Base-by-base conservation (phyloP, 495 filamentous ascomycete genomes). In the Pseudotulostoma volvatum region DNA sequence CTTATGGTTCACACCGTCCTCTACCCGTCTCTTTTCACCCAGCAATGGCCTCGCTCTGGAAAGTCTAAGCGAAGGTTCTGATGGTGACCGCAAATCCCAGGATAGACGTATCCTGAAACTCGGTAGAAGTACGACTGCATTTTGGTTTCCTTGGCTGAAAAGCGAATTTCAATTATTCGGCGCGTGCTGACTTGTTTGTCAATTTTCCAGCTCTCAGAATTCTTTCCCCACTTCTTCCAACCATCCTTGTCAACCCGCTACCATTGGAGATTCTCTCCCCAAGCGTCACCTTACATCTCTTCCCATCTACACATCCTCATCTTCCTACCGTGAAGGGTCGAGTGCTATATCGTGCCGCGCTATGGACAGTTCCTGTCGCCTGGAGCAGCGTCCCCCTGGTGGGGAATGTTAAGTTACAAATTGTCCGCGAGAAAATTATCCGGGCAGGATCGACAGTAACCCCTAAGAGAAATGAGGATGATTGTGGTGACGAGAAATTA, bases 251-350 rank as follows among this genome's bases (percentile, higher is more conserved):
- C 47, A 79, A 86, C 7, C 70, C 72, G 0, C 71, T 95, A 1
- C 90, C 90, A 1, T 74, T 77, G 34, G 75, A 83, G 33, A 81
- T 97, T 48, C 81, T 97, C 47, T 81, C 81, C 0, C 90, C 88
- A 0, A 73, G 76, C 51, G 90, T 96, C 44, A 79, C 76, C n/a
- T 76, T 97, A 18, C 81, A 93, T 57, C 81, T 96, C 40, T 97
- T 97, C 62, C 90, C 90, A 18, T 86, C 85, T 2, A 95, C 90
- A 0, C 92, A 97, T 51, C 92, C 86, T 2, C 82, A 95, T 53
- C 82, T 97, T 9, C 90, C 90, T 34, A 81, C 76, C 7, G 92
- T 95, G 36, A 78, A 82, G 4, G 90, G 90, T 32, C 74, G 84
- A 20, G 81, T 94, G 9, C 76, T 83, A 20, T 97, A 97, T 55